Evolutionary conservation across 345 rosid species (phyloP).

Genomic region (Pugionium cornutum): DNA sequence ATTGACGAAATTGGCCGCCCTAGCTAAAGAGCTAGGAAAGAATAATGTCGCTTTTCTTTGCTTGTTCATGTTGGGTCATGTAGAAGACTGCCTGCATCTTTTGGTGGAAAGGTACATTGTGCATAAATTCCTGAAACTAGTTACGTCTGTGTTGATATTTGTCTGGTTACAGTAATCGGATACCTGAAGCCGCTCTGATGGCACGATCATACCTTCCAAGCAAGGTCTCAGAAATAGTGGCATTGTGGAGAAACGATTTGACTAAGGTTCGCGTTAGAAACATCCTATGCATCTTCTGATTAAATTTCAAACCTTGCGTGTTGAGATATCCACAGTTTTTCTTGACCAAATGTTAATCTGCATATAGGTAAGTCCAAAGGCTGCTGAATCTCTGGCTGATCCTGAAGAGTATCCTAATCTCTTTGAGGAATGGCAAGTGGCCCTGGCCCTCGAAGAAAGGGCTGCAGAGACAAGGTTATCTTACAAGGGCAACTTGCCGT

Average conservation of each 20-base stretch:
- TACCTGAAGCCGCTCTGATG: constrained; percentile 98
- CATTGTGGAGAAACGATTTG: constrained; percentile 91
- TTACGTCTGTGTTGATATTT: constrained; percentile 30
- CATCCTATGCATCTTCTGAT: constrained; percentile 10
- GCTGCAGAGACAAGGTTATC: constrained; percentile 72
- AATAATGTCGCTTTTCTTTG: constrained; percentile 95
- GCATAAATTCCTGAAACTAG: constrained; percentile 21
- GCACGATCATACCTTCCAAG: constrained; percentile 97
- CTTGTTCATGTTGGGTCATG: constrained; percentile 85
- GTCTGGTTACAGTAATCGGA: constrained; percentile 72
- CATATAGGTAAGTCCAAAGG: constrained; percentile 84
- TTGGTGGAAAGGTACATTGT: constrained; percentile 77
- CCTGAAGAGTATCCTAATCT: constrained; percentile 92
- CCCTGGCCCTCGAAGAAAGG: constrained; percentile 74
- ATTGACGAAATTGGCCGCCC: constrained; percentile 67
- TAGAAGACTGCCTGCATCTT: constrained; percentile 92
- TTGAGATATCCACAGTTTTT: constrained; percentile 19
- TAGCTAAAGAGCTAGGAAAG: constrained; percentile 96
- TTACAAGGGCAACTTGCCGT: not conserved
- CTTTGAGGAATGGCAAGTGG: constrained; percentile 94
- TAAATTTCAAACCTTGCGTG: constrained; percentile 1
- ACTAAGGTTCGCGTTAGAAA: constrained; percentile 55
- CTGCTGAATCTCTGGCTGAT: constrained; percentile 98
- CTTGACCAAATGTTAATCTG: constrained; percentile 22
- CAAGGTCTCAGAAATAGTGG: constrained; percentile 87